Percentiles rank a stretch among this genome's conserved stretches.
Conservation (phyloP, 306 rosid genomes). For the Cyclanthera cordifolia region DNA sequence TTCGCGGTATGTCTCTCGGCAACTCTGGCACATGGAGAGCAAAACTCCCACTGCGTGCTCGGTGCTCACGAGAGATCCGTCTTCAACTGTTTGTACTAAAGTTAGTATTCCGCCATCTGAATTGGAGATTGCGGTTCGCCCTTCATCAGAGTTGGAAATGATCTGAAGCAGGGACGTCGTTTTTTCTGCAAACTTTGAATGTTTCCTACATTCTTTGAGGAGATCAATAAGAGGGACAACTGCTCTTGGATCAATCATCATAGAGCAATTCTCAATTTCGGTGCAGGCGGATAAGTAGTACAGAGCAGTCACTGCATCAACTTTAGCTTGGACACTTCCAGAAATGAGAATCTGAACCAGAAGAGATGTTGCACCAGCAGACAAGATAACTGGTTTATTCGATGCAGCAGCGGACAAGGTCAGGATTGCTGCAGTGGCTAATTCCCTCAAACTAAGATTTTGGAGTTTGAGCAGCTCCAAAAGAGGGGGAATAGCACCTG, state of each 20-base stretch:
- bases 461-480: constrained; percentile 66
- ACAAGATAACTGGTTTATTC: constrained; percentile 59
- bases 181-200: constrained; percentile 80
- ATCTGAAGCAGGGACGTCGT: constrained; percentile 63
- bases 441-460: constrained; percentile 45
- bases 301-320: constrained; percentile 71
- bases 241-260: constrained; percentile 53
- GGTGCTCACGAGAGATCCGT: constrained; percentile 72
- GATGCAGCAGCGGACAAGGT: constrained; percentile 67
- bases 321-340: constrained; percentile 78
- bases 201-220: constrained; percentile 75
- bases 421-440: constrained; percentile 80
- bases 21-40: constrained; percentile 53
- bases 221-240: constrained; percentile 71
- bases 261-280: constrained; percentile 27
- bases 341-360: constrained; percentile 72
- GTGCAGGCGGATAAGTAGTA: constrained; percentile 54
- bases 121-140: constrained; percentile 45
- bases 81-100: constrained; percentile 76
- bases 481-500: constrained; percentile 69
- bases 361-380: constrained; percentile 76
- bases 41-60: constrained; percentile 74
- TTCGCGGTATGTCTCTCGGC: constrained; percentile 66
- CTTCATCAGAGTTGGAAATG: constrained; percentile 61
- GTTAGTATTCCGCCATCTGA: constrained; percentile 61